Evolutionary conservation across 352 stramenopile species (phyloP), one percentile per base, ranked within the genome.

Genomic region (Phytophthora agathidicida): DNA sequence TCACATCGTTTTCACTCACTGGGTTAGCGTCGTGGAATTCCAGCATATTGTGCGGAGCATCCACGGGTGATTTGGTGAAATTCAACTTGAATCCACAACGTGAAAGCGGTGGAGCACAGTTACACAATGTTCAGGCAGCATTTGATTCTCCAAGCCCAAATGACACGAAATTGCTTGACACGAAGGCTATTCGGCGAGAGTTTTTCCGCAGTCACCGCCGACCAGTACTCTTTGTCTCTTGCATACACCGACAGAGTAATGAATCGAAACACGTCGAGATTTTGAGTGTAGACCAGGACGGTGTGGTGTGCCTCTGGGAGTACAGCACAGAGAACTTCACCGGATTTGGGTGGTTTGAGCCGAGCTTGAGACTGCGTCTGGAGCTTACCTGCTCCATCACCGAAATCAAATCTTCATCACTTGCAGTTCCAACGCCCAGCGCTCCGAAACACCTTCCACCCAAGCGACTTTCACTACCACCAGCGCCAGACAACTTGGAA

Each of bases 311-410:
- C 16, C 10, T 81, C 7, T 87, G 77, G 77, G 55, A 61, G n/a
- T 87, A 85, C 47, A 47, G 36, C 10, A 7, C 44, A 5, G n/a
- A 44, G 20, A 58, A 60, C 11, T 83, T 83, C 30, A 61, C 66
- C 5, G 75, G 75, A 0, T 80, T 74, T 33, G 74, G 77, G 0
- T 83, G 73, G 74, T 85, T 83, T 41, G 50, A 57, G 2, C 74
- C 74, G 10, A 43, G 28, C 14, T 36, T 44, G 16, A 59, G 14
- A 8, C 44, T 70, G 22, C 66, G 49, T 14, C 31, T 85, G 6
- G 59, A 83, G 27, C 55, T 85, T 3, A 5, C n/a, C 14, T 53
- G 20, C n/a, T 26, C 20, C 8, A 46, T 13, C 17, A 42, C 32
- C n/a, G 35, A 58, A 24, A 10, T 55, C 5, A 30, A 23, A 32